These are phyloP conservation scores for Blakeslea trispora DNA, from an alignment of 371 early-diverging fungal species.

Conservation along the genomic window DNA sequence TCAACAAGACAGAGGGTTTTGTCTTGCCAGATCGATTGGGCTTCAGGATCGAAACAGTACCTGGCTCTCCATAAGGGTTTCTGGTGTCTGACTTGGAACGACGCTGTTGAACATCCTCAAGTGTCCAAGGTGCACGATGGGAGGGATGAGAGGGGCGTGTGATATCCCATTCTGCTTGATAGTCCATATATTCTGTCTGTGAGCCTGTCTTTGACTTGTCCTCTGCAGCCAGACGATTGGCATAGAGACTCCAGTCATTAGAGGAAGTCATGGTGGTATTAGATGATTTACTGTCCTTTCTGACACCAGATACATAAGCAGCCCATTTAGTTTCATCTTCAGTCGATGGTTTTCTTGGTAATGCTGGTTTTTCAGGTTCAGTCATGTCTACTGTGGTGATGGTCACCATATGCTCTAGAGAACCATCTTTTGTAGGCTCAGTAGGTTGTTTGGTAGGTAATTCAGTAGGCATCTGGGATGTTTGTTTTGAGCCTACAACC, in stretches of 20 bases:
- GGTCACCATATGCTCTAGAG: too few species aligned
- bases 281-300: neutral
- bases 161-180: conserved; percentile 12
- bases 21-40: conserved; percentile 1
- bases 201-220: conserved; percentile 6
- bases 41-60: neutral
- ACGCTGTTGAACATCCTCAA: conserved; percentile 3
- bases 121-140: conserved; percentile 17
- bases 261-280: neutral
- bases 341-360: conserved; percentile 1
- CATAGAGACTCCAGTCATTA: conserved; percentile 26
- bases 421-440: too few species aligned
- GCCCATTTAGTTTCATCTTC: conserved; percentile 30
- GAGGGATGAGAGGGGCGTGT: neutral
- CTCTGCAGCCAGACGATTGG: conserved; percentile 13
- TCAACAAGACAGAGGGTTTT: conserved; percentile 13
- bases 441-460: too few species aligned
- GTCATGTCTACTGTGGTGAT: neutral
- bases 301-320: conserved; percentile 13
- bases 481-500: conserved; percentile 6
- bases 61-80: neutral
- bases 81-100: neutral
- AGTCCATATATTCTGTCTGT: conserved; percentile 1
- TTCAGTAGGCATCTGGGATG: too few species aligned
- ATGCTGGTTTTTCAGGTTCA: conserved; percentile 1